Base-by-base conservation (phyloP, 345 rosid species). In the Physaria fendleri region DNA sequence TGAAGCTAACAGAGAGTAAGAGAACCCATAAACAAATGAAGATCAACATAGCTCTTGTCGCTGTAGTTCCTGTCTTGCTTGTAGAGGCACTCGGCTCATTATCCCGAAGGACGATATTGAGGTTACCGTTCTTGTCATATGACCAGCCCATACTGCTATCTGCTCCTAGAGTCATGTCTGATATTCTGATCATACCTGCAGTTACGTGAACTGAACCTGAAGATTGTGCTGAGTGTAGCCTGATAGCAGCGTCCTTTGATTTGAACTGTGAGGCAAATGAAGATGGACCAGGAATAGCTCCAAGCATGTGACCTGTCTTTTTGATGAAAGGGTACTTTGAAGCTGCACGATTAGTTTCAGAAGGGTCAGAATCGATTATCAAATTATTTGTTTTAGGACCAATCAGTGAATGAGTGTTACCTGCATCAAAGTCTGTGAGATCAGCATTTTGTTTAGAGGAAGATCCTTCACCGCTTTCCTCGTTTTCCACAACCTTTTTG, bases 171-270 rank as follows among this genome's bases (percentile, higher is more conserved):
- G 34, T 37, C 62, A 46, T 44, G 64, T 77, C 67, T 43, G 90
- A 78, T 72, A 94, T 85, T 78, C 90, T 87, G 57, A 94, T 81
- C 80, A 89, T 78, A 57, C 96, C 99, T 47, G 99, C 95, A 50
- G 91, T 87, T 7, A 94, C 83, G 44, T 80, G 95, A 38, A 81
- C 79, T 0, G 95, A 87, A 56, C 90, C 84, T 40, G 99, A 89
- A 20, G 97, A 62, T 56, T 84, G 87, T 15, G 88, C 73, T 15
- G 88, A 43, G 66, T 85, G 80, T 60, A 81, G 65, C 37, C 71
- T 81, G 41, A 79, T 79, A 37, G 82, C 81, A 3, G 72, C 81
- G 2, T 82, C 95, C 72, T 94, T 94, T 42, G 81, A 44, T 11
- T 96, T 80, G 77, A 76, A 81, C 69, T 94, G 90, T 0, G 88